Conservation (phyloP, 2,329 filamentous ascomycete species). For the Dothidotthia symphoricarpi region DNA sequence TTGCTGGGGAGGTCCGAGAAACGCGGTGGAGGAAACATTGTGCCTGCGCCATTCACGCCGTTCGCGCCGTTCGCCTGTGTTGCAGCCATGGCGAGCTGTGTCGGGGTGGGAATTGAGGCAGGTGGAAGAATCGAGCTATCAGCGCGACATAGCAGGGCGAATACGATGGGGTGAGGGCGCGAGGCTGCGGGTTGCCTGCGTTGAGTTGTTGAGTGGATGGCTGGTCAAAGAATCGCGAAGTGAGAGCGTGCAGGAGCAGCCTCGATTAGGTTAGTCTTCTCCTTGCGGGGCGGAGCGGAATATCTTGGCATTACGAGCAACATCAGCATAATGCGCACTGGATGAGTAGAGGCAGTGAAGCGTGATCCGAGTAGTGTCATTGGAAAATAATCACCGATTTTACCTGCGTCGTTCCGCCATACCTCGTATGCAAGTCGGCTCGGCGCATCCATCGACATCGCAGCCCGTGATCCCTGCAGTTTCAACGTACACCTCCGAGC, state of each 20-base stretch:
- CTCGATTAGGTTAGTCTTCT: no score
- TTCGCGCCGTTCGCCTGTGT: slow-evolving; percentile 50
- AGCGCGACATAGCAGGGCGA: slow-evolving; percentile 23
- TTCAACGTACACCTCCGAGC: slow-evolving; percentile 27
- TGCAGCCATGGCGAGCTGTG: slow-evolving; percentile 50
- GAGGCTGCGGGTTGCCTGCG: slow-evolving; percentile 17
- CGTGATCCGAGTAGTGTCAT: no score
- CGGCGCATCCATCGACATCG: slow-evolving; percentile 7
- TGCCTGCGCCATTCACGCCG: slow-evolving; percentile 50
- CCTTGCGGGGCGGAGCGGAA: not conserved
- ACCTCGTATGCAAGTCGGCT: not conserved
- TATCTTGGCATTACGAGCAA: not conserved
- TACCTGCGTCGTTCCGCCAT: no score
- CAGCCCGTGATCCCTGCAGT: slow-evolving; percentile 17
- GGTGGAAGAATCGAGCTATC: slow-evolving; percentile 5
- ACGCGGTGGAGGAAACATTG: slow-evolving; percentile 45
- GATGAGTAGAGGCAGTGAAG: no score
- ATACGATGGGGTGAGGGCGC: slow-evolving; percentile 10
- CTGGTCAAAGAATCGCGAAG: slow-evolving; percentile 5
- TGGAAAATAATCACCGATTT: no score
- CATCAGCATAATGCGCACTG: no score
- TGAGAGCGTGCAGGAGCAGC: slow-evolving; percentile 2
- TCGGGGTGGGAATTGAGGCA: slow-evolving; percentile 4
- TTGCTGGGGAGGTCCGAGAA: slow-evolving; percentile 63
- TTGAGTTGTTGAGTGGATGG: slow-evolving; percentile 13